Percentiles rank a stretch among this genome's conserved stretches.
phyloP scores from a whole-genome alignment of 129 eudicot species.

The Dittrichia graveolens region DNA sequence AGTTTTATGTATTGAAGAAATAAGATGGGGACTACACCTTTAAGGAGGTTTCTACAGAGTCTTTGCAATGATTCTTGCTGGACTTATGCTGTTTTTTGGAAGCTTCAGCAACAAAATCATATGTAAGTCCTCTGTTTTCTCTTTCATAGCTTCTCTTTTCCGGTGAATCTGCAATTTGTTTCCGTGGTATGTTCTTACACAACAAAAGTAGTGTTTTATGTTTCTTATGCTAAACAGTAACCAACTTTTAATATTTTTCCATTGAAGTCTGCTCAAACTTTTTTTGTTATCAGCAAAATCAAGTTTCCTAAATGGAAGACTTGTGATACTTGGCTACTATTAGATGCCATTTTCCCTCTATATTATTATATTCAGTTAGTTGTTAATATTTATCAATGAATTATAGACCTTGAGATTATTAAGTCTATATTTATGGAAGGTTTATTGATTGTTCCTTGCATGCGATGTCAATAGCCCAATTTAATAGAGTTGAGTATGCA shows the following conservation, averaged over 20 bases:
- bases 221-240: slow-evolving; percentile 17
- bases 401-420: not conserved
- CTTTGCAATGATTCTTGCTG: slow-evolving; percentile 78
- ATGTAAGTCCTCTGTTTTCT: slow-evolving; percentile 55
- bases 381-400: not conserved
- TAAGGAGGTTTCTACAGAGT: slow-evolving; percentile 65
- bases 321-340: not conserved
- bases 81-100: slow-evolving; percentile 97
- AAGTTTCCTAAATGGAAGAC: not conserved
- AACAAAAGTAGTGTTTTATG: not conserved
- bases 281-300: no score
- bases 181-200: slow-evolving; percentile 14
- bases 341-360: not conserved
- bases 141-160: slow-evolving; percentile 9
- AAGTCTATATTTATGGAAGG: no score
- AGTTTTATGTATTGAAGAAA: slow-evolving; percentile 29
- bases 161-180: slow-evolving; percentile 15
- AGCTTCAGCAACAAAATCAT: slow-evolving; percentile 63
- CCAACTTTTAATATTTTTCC: no score
- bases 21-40: slow-evolving; percentile 55
- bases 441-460: no score
- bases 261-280: no score
- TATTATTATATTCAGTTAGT: not conserved
- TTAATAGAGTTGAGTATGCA: not conserved
- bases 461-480: not conserved